These are phyloP conservation scores for Lactuca sativa DNA, from an alignment of 129 eudicot genomes.

Conservation along the genomic window DNA sequence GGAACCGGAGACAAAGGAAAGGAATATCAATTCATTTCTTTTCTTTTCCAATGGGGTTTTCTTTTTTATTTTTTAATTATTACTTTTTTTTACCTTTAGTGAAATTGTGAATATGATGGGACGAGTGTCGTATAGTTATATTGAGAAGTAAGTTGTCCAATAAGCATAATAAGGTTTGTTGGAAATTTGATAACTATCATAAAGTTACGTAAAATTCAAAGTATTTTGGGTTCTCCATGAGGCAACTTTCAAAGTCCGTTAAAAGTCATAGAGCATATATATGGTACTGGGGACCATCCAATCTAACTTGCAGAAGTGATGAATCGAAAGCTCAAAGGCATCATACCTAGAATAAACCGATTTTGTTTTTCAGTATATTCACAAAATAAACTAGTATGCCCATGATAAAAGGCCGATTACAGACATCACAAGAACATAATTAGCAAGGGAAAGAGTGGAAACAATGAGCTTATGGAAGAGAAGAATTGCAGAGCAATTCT, in stretches of 20 bases:
- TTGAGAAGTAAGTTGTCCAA: not conserved
- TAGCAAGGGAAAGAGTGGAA: slow-evolving; percentile 1
- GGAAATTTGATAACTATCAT: not conserved
- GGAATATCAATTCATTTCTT: too few species aligned
- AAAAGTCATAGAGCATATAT: slow-evolving; percentile 13
- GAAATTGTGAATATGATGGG: not conserved
- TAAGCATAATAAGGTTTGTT: not conserved
- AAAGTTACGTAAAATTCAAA: not conserved
- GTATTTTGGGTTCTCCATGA: too few species aligned
- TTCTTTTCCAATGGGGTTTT: too few species aligned
- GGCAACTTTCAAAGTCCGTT: too few species aligned
- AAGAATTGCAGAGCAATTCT: slow-evolving; percentile 54
- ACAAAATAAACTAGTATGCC: slow-evolving; percentile 31
- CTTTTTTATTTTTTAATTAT: too few species aligned
- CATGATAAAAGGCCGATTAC: slow-evolving; percentile 27
- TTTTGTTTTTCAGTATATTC: slow-evolving; percentile 38
- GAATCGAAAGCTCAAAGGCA: slow-evolving; percentile 42
- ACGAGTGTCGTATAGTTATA: not conserved
- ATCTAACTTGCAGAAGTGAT: slow-evolving; percentile 23
- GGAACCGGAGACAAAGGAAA: too few species aligned
- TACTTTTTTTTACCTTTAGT: too few species aligned
- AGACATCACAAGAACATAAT: slow-evolving; percentile 13
- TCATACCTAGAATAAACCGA: slow-evolving; percentile 49
- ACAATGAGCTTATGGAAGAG: slow-evolving; percentile 28
- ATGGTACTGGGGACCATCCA: slow-evolving; percentile 25